Evolutionary conservation across 805 yeast species (phyloP), one percentile per base, ranked within the genome.

Genomic region (Saccharomycopsis guyanensis): DNA sequence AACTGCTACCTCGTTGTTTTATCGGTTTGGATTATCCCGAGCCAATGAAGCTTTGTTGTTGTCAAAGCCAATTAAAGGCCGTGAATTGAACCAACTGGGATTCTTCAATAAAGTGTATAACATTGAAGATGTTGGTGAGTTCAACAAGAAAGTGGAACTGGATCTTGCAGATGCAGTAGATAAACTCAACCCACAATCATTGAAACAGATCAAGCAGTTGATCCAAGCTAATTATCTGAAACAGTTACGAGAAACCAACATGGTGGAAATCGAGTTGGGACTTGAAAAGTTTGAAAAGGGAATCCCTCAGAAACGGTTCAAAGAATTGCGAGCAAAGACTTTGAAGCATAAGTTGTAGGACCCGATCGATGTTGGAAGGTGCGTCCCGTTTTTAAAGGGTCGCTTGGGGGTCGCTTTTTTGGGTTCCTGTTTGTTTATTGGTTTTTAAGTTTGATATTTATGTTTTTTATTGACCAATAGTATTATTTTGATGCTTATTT

Each of bases 21-120:
- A 69, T 55, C 73, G 94, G 57, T 66, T 87, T 48, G 95, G 95
- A 1, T 68, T 78, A 66, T 77, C 86, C 51, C 73, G 70, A 52
- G 79, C 93, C 13, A 71, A 80, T 43, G 89, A 86, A 63, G 86
- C 86, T 2, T 66, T 87, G 37, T 66, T 86, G 53, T 72, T 84
- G 42, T 77, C 86, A 2, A 75, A 74, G 59, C 86, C 86, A 13
- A 72, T 87, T 33, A 56, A 61, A 2, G 83, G 84, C 36, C 59
- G 68, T n/a, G 81, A 76, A 22, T 68, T 87, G 60, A 57, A 59
- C 40, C 61, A 68, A 19, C 65, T 72, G 35, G 91, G 89, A 0
- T 73, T 86, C 43, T 61, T 86, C 53, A 80, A 82, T 60, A 71
- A 76, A 60, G 63, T 78, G 23, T 81, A 72, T 57, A 61, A 70